A percentile compares a stretch with the other conserved stretches of the same genome.
Evolutionary conservation across 495 filamentous ascomycete genomes (phyloP).

Genomic region (Penicillium parvum): DNA sequence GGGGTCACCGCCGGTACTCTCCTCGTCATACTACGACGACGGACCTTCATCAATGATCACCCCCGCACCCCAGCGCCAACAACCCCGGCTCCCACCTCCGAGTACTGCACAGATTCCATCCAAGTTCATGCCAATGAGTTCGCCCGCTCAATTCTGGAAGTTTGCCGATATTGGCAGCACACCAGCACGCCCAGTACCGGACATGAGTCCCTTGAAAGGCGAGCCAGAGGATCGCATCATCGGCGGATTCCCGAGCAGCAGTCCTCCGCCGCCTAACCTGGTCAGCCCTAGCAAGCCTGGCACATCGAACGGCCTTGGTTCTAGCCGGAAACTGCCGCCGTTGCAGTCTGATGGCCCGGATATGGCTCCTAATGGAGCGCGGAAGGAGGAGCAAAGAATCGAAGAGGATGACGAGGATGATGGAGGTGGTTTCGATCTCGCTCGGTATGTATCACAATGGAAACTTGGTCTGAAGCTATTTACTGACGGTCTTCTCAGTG

Average conservation of each 20-base stretch:
- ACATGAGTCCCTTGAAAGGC: constrained; percentile 58
- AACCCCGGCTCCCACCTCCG: constrained; percentile 79
- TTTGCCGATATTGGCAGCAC: constrained; percentile 69
- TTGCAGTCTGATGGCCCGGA: constrained; percentile 27
- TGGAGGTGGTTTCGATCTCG: constrained; percentile 60
- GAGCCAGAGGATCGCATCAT: constrained; percentile 40
- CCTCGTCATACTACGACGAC: constrained; percentile 59
- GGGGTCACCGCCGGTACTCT: constrained; percentile 66
- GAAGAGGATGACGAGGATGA: constrained; percentile 50
- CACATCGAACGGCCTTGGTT: constrained; percentile 32
- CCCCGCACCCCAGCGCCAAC: constrained; percentile 76
- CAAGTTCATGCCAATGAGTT: constrained; percentile 91
- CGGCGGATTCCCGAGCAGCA: constrained; percentile 62
- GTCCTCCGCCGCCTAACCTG: constrained; percentile 51
- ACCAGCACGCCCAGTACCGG: constrained; percentile 59
- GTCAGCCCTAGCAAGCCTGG: constrained; percentile 46
- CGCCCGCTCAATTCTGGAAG: constrained; percentile 97
- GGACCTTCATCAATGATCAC: constrained; percentile 65
- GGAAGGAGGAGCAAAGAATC: constrained; percentile 16
- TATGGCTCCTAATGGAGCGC: constrained; percentile 8
- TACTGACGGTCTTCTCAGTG: constrained; percentile 38
- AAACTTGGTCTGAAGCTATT: background rate
- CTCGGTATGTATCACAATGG: constrained; percentile 56
- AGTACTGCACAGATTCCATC: constrained; percentile 86
- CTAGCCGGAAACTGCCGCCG: constrained; percentile 34